phyloP scores from a whole-genome alignment of 768 basidiomycete genomes.

The Pisolithus sp. region DNA sequence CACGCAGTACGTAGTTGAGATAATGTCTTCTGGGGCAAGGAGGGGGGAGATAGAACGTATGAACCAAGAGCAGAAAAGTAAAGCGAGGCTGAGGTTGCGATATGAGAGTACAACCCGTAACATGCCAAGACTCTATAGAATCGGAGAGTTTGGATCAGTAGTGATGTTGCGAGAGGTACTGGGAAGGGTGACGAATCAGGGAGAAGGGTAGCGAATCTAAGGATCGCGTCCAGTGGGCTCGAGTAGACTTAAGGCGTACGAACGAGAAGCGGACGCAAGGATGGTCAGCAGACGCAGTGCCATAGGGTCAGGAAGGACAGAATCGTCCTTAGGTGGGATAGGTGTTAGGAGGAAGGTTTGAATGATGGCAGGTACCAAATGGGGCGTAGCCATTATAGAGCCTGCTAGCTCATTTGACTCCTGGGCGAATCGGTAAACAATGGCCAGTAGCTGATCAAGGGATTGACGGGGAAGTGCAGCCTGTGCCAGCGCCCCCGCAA shows the following conservation, averaged over 20 bases:
- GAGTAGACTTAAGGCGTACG: conserved; percentile 51
- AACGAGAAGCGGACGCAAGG: conserved; percentile 61
- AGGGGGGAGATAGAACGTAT: conserved; percentile 35
- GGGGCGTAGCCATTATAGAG: conserved; percentile 43
- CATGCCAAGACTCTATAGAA: conserved; percentile 61
- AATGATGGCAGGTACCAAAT: conserved; percentile 47
- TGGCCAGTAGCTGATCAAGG: conserved; percentile 47
- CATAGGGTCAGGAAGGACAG: conserved; percentile 32
- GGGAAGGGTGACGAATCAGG: conserved; percentile 41
- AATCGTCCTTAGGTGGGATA: conserved; percentile 33
- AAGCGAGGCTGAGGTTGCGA: conserved; percentile 30
- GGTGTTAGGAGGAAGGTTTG: conserved; percentile 53
- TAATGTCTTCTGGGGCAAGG: neutral
- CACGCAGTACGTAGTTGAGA: conserved; percentile 42
- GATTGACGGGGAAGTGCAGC: conserved; percentile 44
- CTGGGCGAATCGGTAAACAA: conserved; percentile 56
- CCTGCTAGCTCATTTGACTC: conserved; percentile 50
- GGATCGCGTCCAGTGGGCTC: conserved; percentile 56
- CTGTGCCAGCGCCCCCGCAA: conserved; percentile 34
- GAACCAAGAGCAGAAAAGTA: conserved; percentile 45
- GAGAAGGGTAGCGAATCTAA: conserved; percentile 63
- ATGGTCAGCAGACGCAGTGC: conserved; percentile 54
- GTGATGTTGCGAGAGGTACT: conserved; percentile 30
- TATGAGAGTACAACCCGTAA: conserved; percentile 73
- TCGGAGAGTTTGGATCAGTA: conserved; percentile 52